Evolutionary conservation across 176 grass and related monocot genomes (phyloP), one percentile per base, ranked within the genome.

Genomic region (Musa beccarii): DNA sequence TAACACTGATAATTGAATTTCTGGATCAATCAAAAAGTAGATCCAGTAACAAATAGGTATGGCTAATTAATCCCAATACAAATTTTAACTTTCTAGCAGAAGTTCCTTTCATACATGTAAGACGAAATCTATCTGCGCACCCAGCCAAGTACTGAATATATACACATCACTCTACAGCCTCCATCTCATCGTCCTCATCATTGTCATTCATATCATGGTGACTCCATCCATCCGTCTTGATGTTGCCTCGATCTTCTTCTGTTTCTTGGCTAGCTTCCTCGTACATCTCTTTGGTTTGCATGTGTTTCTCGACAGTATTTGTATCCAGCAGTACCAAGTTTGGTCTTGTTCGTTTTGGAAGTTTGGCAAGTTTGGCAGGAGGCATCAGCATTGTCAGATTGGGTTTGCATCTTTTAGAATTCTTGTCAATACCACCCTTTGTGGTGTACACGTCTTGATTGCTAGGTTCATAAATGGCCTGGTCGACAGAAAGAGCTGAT

Each of bases 221-320:
- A 15, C 5, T 17, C 14, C 54, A 56, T 56, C 78, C 81, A 26
- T 22, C 52, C 53, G 68, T 76, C 76, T 85, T 63, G 17, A 81
- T 86, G 54, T 88, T 81, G 50, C 87, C 88, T 0, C 66, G 77
- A 2, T 95, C 91, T 83, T 88, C 85, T 70, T 95, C 83, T 0
- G 77, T 83, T 74, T 89, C 89, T 75, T 86, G 88, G 49, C 87
- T 85, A n/a, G 87, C 92, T 66, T 96, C 89, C 23, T 89, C 86
- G 66, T 88, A 86, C 11, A 75, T 76, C 24, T 82, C 59, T 73
- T 91, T 88, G 66, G 81, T 80, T 76, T 68, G 54, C 81, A 86
- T 83, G 54, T 76, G 81, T 56, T 83, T 89, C 73, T 80, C 87
- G 25, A 54, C 78, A 29, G 68, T 53, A 68, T 71, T 76, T 26